These are phyloP conservation scores for Lepidium didymum DNA, from an alignment of 345 rosid species.

Conservation along the genomic window DNA sequence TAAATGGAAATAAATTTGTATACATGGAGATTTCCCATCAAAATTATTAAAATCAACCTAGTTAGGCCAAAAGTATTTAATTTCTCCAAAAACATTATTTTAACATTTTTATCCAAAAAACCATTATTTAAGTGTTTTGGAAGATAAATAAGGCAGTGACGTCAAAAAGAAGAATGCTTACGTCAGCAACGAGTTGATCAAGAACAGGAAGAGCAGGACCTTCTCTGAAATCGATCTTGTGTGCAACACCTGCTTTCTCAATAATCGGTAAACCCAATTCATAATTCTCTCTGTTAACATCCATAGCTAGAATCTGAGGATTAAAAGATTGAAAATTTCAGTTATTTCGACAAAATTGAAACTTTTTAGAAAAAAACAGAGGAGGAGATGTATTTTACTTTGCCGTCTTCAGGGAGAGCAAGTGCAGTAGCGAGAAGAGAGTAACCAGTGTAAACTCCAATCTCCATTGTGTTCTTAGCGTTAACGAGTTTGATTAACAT, in stretches of 20 bases:
- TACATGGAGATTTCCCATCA: not conserved
- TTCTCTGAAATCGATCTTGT: conserved; percentile 90
- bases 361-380: too few species aligned
- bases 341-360: too few species aligned
- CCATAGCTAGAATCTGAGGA: conserved; percentile 90
- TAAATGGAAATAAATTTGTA: not conserved
- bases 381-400: conserved; percentile 32
- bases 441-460: conserved; percentile 97
- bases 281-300: conserved; percentile 77
- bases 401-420: conserved; percentile 90
- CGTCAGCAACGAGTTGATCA: conserved; percentile 74
- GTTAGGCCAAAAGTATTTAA: not conserved
- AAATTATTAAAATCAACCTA: not conserved
- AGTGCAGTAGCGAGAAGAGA: conserved; percentile 97
- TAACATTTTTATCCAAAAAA: not conserved
- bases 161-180: conserved; percentile 31
- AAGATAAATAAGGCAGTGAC: not conserved
- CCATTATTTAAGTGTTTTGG: too few species aligned
- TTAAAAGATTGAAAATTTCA: not conserved
- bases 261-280: conserved; percentile 89
- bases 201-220: conserved; percentile 98
- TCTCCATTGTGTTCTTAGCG: conserved; percentile 99
- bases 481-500: conserved; percentile 90
- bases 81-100: not conserved
- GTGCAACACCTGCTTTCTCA: conserved; percentile 89